These are phyloP conservation scores for Adansonia rubrostipa DNA, from an alignment of 441 rosid species.

Conservation along the genomic window DNA sequence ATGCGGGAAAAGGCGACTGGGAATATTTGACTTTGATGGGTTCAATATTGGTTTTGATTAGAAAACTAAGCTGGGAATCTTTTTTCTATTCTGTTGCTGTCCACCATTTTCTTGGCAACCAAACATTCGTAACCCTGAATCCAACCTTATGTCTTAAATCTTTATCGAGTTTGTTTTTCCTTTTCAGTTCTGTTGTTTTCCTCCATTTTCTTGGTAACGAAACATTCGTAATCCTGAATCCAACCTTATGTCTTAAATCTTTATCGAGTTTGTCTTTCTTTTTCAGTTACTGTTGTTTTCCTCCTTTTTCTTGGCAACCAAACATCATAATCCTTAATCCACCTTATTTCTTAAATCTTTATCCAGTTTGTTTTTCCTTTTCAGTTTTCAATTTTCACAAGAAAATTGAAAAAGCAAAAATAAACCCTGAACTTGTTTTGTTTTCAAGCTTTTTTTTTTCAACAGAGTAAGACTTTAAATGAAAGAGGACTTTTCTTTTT, in stretches of 20 bases:
- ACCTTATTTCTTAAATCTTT: neutral
- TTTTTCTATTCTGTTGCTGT: neutral
- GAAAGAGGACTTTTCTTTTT: slow-evolving; percentile 2
- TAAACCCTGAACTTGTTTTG: neutral
- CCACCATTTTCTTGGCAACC: neutral
- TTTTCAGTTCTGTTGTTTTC: no score
- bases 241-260: no score
- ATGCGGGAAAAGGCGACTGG: neutral
- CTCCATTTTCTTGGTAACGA: no score
- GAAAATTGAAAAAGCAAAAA: neutral
- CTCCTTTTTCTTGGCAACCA: slow-evolving; percentile 19
- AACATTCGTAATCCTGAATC: no score
- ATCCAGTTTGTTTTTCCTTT: neutral
- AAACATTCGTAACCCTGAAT: no score
- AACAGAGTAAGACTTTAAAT: neutral
- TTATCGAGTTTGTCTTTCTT: no score
- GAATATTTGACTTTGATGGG: slow-evolving; percentile 15
- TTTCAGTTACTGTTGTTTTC: no score
- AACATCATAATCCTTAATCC: neutral
- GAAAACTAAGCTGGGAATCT: neutral
- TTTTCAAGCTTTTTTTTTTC: neutral
- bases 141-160: no score
- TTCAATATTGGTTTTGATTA: neutral
- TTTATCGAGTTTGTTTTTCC: no score
- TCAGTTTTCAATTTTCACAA: neutral